These are phyloP conservation scores for Apiospora rasikravindrae DNA, from an alignment of 2,329 filamentous ascomycete species.

Conservation along the genomic window DNA sequence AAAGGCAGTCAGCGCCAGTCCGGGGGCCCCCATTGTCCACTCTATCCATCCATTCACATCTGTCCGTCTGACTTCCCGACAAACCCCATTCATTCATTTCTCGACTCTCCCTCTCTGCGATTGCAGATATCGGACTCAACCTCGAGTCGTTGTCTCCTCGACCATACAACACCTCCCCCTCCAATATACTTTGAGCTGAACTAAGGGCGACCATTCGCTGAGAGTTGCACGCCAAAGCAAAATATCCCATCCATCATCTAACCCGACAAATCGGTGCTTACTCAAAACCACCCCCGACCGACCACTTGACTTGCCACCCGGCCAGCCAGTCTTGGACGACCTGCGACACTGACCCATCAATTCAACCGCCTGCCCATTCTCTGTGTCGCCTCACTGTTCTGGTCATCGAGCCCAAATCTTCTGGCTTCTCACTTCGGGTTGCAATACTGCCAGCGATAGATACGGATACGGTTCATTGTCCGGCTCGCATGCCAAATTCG, in stretches of 20 bases:
- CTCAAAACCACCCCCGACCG: slow-evolving; percentile 7
- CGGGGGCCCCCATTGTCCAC: slow-evolving; percentile 10
- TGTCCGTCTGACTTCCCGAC: slow-evolving; percentile 11
- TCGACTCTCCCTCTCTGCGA: slow-evolving; percentile 15
- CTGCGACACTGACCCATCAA: slow-evolving; percentile 3
- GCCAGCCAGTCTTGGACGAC: slow-evolving; percentile 4
- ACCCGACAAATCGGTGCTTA: slow-evolving; percentile 6
- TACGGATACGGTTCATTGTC: slow-evolving; percentile 6
- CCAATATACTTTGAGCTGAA: slow-evolving; percentile 15
- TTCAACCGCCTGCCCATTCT: neutral
- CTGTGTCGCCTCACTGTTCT: slow-evolving; percentile 5
- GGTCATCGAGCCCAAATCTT: neutral
- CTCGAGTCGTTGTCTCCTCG: slow-evolving; percentile 9
- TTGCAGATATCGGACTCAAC: slow-evolving; percentile 10
- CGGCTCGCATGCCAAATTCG: neutral
- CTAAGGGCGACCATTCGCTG: slow-evolving; percentile 1
- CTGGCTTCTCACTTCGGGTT: neutral
- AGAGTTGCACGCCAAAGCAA: slow-evolving; percentile 12
- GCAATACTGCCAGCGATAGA: neutral
- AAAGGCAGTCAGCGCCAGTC: slow-evolving; percentile 14
- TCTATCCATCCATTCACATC: slow-evolving; percentile 11
- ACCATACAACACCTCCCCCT: neutral
- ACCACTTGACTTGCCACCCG: slow-evolving; percentile 9
- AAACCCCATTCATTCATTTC: slow-evolving; percentile 17
- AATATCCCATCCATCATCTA: neutral